Percentiles rank a stretch among this genome's conserved stretches.
phyloP scores from a whole-genome alignment of 106 monocot genomes.

The Gastrodia elata region DNA sequence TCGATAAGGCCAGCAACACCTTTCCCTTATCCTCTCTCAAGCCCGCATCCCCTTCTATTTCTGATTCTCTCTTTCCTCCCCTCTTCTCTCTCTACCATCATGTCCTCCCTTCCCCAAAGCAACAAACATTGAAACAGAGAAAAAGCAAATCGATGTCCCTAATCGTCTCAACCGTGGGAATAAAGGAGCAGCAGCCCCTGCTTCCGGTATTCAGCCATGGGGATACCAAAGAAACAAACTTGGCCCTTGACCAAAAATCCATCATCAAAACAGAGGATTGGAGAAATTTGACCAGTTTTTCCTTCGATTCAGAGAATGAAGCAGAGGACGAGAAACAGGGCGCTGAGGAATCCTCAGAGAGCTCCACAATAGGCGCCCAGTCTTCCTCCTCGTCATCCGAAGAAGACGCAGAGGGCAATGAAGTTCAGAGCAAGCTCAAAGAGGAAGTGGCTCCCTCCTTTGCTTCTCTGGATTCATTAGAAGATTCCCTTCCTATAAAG shows the following conservation, averaged over 20 bases:
- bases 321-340: conserved; percentile 5
- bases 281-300: neutral
- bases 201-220: neutral
- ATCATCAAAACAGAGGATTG: neutral
- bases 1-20: no score
- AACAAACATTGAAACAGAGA: no score
- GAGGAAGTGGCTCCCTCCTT: conserved; percentile 16
- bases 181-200: neutral
- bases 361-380: conserved; percentile 14
- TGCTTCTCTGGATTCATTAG: conserved; percentile 35
- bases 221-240: neutral
- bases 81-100: no score
- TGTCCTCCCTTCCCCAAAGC: no score
- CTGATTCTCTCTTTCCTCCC: no score
- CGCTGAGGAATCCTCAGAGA: conserved; percentile 13
- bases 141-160: no score
- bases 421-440: conserved; percentile 19
- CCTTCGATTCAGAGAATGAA: neutral
- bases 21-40: no score
- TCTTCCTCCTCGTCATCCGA: conserved; percentile 15
- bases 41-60: no score
- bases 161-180: neutral
- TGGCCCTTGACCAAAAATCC: neutral
- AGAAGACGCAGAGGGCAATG: conserved; percentile 18
- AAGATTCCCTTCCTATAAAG: conserved; percentile 65